Evolutionary conservation across 805 yeast genomes (phyloP).

Genomic region (Zygosaccharomyces bailii): DNA sequence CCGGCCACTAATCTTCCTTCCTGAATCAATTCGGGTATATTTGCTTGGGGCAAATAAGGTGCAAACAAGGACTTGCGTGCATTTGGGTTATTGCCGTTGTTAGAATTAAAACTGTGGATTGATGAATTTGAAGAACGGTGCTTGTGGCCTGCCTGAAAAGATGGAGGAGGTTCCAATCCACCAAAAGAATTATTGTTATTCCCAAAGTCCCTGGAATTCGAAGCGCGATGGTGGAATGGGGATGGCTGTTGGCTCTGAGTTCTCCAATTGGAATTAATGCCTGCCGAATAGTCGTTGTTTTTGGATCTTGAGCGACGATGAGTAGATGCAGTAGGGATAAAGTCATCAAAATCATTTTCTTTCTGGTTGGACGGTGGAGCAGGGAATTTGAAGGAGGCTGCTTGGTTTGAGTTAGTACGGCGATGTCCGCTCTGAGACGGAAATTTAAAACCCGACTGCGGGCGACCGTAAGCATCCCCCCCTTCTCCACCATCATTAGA

Average conservation of each 20-base stretch:
- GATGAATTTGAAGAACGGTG: slow-evolving; percentile 68
- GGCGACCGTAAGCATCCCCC: slow-evolving; percentile 10
- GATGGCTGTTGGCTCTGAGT: slow-evolving; percentile 44
- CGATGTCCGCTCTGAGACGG: slow-evolving; percentile 31
- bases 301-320: slow-evolving; percentile 33
- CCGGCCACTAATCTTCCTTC: slow-evolving; percentile 94
- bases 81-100: slow-evolving; percentile 38
- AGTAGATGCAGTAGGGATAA: slow-evolving; percentile 28
- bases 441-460: slow-evolving; percentile 29
- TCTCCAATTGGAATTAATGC: slow-evolving; percentile 66
- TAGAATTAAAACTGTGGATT: slow-evolving; percentile 45
- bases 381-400: slow-evolving; percentile 65
- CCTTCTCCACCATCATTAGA: slow-evolving; percentile 10
- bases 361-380: slow-evolving; percentile 34
- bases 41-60: slow-evolving; percentile 91
- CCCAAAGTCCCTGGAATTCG: slow-evolving; percentile 27
- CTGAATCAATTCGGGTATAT: slow-evolving; percentile 80
- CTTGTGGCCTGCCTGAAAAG: slow-evolving; percentile 76
- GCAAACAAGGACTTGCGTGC: slow-evolving; percentile 82
- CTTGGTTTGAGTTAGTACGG: slow-evolving; percentile 36
- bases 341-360: slow-evolving; percentile 30
- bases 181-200: slow-evolving; percentile 18
- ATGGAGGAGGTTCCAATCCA: slow-evolving; percentile 36
- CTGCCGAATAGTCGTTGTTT: slow-evolving; percentile 29
- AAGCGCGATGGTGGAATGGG: slow-evolving; percentile 34